A percentile compares a stretch with the other conserved stretches of the same genome.
These are phyloP conservation scores for Sergeia podlipaevii DNA, from an alignment of 208 protist genomes.

Conservation along the genomic window DNA sequence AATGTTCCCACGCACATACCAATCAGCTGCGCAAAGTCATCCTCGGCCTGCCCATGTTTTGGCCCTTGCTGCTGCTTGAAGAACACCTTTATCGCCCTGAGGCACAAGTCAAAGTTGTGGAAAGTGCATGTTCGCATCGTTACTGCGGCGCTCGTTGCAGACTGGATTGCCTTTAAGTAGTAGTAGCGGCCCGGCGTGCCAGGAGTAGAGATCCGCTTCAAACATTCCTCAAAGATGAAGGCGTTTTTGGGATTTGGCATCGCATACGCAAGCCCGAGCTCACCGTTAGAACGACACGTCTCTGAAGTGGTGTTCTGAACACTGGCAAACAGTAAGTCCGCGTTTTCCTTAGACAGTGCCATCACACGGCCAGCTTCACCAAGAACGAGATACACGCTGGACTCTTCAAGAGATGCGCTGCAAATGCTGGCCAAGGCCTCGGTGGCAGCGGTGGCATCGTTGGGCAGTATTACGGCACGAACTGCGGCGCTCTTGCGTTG, in stretches of 20 bases:
- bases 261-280: constrained; percentile 31
- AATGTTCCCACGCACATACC: constrained; percentile 30
- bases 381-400: constrained; percentile 15
- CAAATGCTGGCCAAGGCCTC: constrained; percentile 11
- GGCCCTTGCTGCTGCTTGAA: constrained; percentile 14
- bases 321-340: constrained; percentile 23
- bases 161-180: constrained; percentile 44
- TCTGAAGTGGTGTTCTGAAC: constrained; percentile 29
- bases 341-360: constrained; percentile 19
- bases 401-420: constrained; percentile 2
- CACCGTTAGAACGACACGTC: constrained; percentile 19
- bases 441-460: constrained; percentile 5
- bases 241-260: constrained; percentile 31
- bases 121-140: constrained; percentile 17
- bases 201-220: constrained; percentile 16
- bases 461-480: constrained; percentile 9
- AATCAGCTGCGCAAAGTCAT: constrained; percentile 20
- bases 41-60: constrained; percentile 5
- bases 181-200: constrained; percentile 19
- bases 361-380: constrained; percentile 29
- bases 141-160: constrained; percentile 18
- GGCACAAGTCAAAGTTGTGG: constrained; percentile 23
- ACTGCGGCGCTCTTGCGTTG: not conserved
- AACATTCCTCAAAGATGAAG: constrained; percentile 18
- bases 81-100: constrained; percentile 18